Evolutionary conservation across 306 rosid species (phyloP).

Genomic region (Aeschynomene evenia): DNA sequence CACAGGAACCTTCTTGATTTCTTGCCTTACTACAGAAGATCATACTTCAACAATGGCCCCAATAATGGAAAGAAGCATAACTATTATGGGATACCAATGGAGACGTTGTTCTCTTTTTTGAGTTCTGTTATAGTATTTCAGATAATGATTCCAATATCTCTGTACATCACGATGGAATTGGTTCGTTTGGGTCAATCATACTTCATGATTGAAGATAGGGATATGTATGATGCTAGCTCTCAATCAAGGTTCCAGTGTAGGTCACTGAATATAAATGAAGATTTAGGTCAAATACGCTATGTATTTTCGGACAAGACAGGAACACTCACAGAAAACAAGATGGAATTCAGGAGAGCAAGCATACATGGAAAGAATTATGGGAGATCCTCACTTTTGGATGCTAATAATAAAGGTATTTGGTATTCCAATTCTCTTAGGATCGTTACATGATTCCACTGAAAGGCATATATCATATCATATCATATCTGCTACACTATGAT

Average conservation of each 20-base stretch:
- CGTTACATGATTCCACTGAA: slow-evolving; percentile 1
- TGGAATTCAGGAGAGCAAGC: slow-evolving; percentile 83
- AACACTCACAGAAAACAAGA: slow-evolving; percentile 85
- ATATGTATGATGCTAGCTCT: slow-evolving; percentile 59
- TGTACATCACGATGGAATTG: slow-evolving; percentile 88
- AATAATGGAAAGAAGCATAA: slow-evolving; percentile 42
- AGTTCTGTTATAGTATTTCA: slow-evolving; percentile 87
- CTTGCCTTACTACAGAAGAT: slow-evolving; percentile 73
- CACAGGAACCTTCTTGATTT: slow-evolving; percentile 56
- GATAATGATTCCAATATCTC: slow-evolving; percentile 93
- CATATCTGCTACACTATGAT: background rate
- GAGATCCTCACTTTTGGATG: slow-evolving; percentile 32
- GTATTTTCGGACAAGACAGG: slow-evolving; percentile 89
- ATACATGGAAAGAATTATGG: slow-evolving; percentile 56
- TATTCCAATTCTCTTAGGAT: background rate
- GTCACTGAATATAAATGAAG: slow-evolving; percentile 84
- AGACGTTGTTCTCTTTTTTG: slow-evolving; percentile 75
- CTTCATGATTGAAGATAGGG: slow-evolving; percentile 73
- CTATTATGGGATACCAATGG: slow-evolving; percentile 76
- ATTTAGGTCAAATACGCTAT: slow-evolving; percentile 82
- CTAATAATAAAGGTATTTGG: slow-evolving; percentile 40
- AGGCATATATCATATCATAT: background rate
- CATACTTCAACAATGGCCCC: slow-evolving; percentile 35
- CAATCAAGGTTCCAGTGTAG: slow-evolving; percentile 83
- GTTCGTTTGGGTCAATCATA: slow-evolving; percentile 89